phyloP scores from a whole-genome alignment of 805 yeast genomes.

The Candida methanosorbosa region DNA sequence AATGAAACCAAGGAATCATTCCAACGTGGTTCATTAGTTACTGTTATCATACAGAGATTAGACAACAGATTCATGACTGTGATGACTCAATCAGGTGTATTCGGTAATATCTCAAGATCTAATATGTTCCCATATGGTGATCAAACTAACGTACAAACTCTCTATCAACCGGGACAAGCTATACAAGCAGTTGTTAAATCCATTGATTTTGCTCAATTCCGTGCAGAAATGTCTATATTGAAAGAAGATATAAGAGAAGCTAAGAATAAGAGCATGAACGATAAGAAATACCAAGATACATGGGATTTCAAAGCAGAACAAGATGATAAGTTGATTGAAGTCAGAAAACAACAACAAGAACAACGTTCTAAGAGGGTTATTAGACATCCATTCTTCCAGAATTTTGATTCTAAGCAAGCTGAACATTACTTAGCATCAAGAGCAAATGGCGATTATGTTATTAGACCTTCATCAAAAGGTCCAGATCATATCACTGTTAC shows the following conservation, averaged over 20 bases:
- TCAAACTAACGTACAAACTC: slow-evolving; percentile 28
- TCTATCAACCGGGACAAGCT: slow-evolving; percentile 63
- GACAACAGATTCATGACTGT: slow-evolving; percentile 31
- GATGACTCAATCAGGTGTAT: slow-evolving; percentile 48
- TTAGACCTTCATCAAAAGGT: slow-evolving; percentile 92
- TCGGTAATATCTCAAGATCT: slow-evolving; percentile 22
- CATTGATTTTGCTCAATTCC: slow-evolving; percentile 67
- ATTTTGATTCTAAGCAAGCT: slow-evolving; percentile 79
- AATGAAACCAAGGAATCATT: slow-evolving; percentile 74
- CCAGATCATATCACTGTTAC: slow-evolving; percentile 83
- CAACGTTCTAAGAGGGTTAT: slow-evolving; percentile 67
- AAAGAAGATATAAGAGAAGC: slow-evolving; percentile 57
- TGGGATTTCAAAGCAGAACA: slow-evolving; percentile 81
- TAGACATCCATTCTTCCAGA: slow-evolving; percentile 86
- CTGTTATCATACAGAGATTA: slow-evolving; percentile 65
- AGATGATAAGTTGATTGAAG: slow-evolving; percentile 50
- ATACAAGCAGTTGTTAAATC: slow-evolving; percentile 71
- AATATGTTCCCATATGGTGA: slow-evolving; percentile 37
- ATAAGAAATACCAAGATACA: slow-evolving; percentile 44
- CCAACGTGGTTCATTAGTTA: slow-evolving; percentile 60
- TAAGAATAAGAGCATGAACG: slow-evolving; percentile 29
- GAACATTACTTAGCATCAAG: slow-evolving; percentile 87
- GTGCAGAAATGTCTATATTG: slow-evolving; percentile 64
- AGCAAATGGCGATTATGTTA: slow-evolving; percentile 84
- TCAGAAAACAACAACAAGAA: slow-evolving; percentile 54